These are phyloP conservation scores for Areca catechu DNA, from an alignment of 176 grass and related monocot species.

Conservation along the genomic window DNA sequence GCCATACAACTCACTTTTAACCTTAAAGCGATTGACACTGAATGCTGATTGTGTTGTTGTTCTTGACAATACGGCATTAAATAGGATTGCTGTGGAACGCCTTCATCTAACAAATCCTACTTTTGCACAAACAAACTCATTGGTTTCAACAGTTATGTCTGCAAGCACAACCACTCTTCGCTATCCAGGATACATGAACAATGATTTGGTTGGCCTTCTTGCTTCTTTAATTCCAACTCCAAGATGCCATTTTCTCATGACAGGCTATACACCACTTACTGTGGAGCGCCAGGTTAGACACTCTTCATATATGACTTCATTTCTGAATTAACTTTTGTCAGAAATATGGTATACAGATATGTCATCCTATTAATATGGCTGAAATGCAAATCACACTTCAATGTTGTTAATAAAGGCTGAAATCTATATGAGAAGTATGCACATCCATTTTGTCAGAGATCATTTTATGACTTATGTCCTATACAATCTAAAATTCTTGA, in stretches of 20 bases:
- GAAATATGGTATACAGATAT: too few species aligned
- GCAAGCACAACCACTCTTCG: constrained; percentile 95
- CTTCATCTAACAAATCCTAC: constrained; percentile 93
- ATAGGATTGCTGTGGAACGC: constrained; percentile 94
- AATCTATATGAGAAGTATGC: too few species aligned
- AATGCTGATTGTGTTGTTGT: constrained; percentile 98
- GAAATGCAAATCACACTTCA: too few species aligned
- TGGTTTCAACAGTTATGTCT: constrained; percentile 99
- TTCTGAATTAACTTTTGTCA: too few species aligned
- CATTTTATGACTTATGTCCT: too few species aligned
- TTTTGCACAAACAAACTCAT: constrained; percentile 93
- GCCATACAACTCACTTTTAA: constrained; percentile 94
- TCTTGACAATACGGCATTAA: constrained; percentile 95
- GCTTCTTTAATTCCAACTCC: constrained; percentile 93
- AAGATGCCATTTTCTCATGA: constrained; percentile 99
- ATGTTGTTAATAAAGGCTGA: too few species aligned
- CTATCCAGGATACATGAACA: constrained; percentile 99
- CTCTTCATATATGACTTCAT: too few species aligned
- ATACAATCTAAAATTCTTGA: too few species aligned
- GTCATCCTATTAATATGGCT: too few species aligned
- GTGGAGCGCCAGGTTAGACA: constrained; percentile 73
- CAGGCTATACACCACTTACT: constrained; percentile 92
- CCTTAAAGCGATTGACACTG: constrained; percentile 76
- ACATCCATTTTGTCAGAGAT: too few species aligned
- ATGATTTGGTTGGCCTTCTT: constrained; percentile 94